Conservation (phyloP, 1,284 basidiomycete genomes). For the Pholiota adiposa region DNA sequence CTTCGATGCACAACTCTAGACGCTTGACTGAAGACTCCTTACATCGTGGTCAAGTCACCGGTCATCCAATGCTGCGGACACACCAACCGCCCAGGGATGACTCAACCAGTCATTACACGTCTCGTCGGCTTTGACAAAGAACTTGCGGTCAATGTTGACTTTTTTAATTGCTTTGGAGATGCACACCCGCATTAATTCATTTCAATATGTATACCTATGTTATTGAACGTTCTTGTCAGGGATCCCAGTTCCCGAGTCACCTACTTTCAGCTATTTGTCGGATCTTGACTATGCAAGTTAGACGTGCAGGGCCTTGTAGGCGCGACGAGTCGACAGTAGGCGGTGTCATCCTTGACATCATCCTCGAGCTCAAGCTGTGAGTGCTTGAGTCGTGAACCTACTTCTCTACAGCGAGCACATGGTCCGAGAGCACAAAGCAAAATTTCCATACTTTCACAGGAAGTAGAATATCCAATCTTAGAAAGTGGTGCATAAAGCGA, state of each 20-base stretch:
- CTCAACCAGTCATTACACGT: background rate
- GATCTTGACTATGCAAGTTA: conserved; percentile 1
- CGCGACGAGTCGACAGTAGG: background rate
- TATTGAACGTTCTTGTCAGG: background rate
- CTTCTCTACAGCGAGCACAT: background rate
- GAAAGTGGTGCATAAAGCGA: background rate
- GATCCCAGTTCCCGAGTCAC: conserved; percentile 10
- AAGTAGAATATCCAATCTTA: background rate
- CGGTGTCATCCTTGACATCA: background rate
- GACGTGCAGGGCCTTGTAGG: background rate
- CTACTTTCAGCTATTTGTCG: background rate
- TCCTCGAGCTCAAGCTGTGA: background rate
- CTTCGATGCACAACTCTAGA: background rate
- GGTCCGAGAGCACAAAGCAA: background rate
- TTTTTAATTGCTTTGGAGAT: background rate
- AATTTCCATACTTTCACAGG: background rate
- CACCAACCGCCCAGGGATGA: background rate
- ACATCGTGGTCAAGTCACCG: background rate
- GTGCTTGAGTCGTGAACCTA: background rate
- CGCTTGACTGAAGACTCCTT: background rate
- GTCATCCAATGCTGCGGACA: background rate
- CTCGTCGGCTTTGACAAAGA: background rate
- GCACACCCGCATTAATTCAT: background rate
- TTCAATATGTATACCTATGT: background rate
- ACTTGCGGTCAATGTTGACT: background rate